A percentile compares a stretch with the other conserved stretches of the same genome.
phyloP scores from a whole-genome alignment of 176 grass and related monocot genomes.

The Musa acuminata region DNA sequence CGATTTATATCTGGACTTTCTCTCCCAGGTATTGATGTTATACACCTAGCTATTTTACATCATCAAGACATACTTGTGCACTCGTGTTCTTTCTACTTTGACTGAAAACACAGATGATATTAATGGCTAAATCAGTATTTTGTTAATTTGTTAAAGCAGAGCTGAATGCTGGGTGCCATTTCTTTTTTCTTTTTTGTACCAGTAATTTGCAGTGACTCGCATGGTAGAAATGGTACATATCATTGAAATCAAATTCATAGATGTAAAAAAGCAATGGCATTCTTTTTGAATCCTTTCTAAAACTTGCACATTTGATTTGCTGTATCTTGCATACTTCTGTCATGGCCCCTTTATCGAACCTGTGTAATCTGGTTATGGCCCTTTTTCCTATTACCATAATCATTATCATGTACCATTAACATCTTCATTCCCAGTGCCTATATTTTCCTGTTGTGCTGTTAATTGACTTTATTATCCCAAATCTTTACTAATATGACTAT shows the following conservation, averaged over 20 bases:
- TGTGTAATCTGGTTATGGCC: background rate
- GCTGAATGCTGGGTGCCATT: too few species aligned
- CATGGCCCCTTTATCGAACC: background rate
- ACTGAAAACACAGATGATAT: background rate
- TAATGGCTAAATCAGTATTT: background rate
- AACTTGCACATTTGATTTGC: background rate
- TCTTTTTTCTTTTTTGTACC: too few species aligned
- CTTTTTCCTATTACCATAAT: background rate
- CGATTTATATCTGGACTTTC: slow-evolving; percentile 80
- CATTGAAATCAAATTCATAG: too few species aligned
- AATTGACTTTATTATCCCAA: background rate
- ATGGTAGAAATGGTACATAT: too few species aligned
- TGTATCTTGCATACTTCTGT: background rate
- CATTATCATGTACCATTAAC: background rate
- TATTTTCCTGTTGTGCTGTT: background rate
- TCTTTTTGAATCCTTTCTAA: too few species aligned
- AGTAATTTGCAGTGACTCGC: too few species aligned
- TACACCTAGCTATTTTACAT: background rate
- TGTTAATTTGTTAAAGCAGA: too few species aligned
- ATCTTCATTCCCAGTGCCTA: background rate
- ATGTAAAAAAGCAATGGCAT: too few species aligned
- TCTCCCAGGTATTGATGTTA: slow-evolving; percentile 63
- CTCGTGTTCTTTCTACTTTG: background rate
- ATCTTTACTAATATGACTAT: too few species aligned
- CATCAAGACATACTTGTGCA: background rate